Conservation (phyloP, 495 filamentous ascomycete species). For the Hyaloscypha variabilis region DNA sequence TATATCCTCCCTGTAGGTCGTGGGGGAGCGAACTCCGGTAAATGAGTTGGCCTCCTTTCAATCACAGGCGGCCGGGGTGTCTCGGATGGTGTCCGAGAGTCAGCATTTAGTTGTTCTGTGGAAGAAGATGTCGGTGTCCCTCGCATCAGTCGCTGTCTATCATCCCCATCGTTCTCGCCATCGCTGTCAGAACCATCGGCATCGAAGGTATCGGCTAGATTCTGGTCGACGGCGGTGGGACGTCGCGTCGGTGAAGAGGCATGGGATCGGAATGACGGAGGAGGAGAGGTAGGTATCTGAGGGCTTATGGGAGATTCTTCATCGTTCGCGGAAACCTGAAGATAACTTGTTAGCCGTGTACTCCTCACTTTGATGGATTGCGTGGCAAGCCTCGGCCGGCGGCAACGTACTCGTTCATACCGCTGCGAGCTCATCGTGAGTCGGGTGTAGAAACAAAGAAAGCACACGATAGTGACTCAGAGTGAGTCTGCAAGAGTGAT, state of each 20-base stretch:
- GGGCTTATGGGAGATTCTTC: slow-evolving; percentile 37
- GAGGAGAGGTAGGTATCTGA: slow-evolving; percentile 77
- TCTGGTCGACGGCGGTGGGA: slow-evolving; percentile 63
- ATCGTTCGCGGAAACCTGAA: slow-evolving; percentile 51
- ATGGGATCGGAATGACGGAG: slow-evolving; percentile 90
- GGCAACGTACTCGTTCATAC: slow-evolving; percentile 76
- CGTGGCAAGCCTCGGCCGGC: slow-evolving; percentile 27
- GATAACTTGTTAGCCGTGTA: slow-evolving; percentile 28
- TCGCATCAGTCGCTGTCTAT: slow-evolving; percentile 83
- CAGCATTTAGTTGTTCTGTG: slow-evolving; percentile 33
- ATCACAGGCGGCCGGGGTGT: slow-evolving; percentile 10
- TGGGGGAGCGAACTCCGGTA: slow-evolving; percentile 34
- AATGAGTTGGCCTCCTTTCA: slow-evolving; percentile 35
- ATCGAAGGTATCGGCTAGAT: slow-evolving; percentile 89
- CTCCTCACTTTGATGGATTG: slow-evolving; percentile 8
- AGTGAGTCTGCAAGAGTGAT: slow-evolving; percentile 27
- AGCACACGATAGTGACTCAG: slow-evolving; percentile 26
- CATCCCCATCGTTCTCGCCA: slow-evolving; percentile 73
- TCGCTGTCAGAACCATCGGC: slow-evolving; percentile 72
- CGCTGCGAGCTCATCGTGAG: slow-evolving; percentile 72
- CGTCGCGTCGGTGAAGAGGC: slow-evolving; percentile 60
- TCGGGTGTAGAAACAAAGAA: slow-evolving; percentile 26
- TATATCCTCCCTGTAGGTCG: slow-evolving; percentile 46
- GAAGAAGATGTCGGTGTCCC: slow-evolving; percentile 42
- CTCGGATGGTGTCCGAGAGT: slow-evolving; percentile 4